These are phyloP conservation scores for Voacanga thouarsii DNA, from an alignment of 257 asterid genomes.

Conservation along the genomic window DNA sequence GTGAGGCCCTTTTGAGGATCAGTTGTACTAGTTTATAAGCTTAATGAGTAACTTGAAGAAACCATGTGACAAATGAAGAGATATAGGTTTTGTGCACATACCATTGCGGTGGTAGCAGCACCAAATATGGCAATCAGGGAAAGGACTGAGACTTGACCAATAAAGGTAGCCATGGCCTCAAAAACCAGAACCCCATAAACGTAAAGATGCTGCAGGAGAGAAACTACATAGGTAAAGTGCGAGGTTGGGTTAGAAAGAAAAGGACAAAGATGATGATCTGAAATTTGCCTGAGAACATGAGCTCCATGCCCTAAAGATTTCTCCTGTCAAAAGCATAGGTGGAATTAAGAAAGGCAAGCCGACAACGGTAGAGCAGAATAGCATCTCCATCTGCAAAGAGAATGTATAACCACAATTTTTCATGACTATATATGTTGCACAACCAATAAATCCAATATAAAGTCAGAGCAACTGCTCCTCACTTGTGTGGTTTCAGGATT, in stretches of 20 bases:
- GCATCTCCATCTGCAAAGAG: slow-evolving; percentile 81
- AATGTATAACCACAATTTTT: slow-evolving; percentile 4
- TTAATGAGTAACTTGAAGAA: not conserved
- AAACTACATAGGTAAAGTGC: slow-evolving; percentile 7
- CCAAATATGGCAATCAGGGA: slow-evolving; percentile 91
- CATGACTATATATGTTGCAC: slow-evolving; percentile 5
- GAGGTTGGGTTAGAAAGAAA: not conserved
- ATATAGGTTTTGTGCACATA: slow-evolving; percentile 17
- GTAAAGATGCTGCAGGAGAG: slow-evolving; percentile 66
- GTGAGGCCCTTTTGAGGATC: not conserved
- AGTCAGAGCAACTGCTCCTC: slow-evolving; percentile 5
- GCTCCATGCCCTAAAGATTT: slow-evolving; percentile 69
- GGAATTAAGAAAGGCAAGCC: slow-evolving; percentile 96
- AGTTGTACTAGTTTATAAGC: too few relatives aligned
- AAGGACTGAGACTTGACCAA: slow-evolving; percentile 92
- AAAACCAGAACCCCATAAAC: slow-evolving; percentile 87
- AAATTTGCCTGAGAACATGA: slow-evolving; percentile 66
- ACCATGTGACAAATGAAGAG: too few relatives aligned
- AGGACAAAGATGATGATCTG: not conserved
- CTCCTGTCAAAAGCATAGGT: slow-evolving; percentile 89
- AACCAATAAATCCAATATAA: not conserved
- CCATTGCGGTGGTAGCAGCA: slow-evolving; percentile 97
- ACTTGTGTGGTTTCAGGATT: slow-evolving; percentile 92
- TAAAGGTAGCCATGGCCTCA: slow-evolving; percentile 91
- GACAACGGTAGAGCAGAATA: slow-evolving; percentile 88